These are phyloP conservation scores for Chiua sp. DNA, from an alignment of 1,284 basidiomycete species.

Conservation along the genomic window DNA sequence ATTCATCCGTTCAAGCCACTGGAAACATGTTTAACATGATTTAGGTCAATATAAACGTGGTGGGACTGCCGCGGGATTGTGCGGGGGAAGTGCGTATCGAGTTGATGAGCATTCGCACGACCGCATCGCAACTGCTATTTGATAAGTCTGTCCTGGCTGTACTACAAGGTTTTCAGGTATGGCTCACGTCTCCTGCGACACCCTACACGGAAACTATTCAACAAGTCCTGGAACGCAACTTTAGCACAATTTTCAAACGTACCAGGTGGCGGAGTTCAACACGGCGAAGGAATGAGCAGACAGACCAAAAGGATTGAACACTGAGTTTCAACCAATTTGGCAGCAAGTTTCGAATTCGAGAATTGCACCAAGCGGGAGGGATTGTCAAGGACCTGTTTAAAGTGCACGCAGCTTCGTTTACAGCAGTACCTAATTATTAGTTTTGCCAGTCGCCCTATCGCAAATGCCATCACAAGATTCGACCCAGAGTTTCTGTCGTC, in stretches of 20 bases:
- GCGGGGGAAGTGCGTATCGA: too few species aligned
- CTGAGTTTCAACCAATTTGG: conserved; percentile 58
- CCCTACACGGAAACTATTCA: conserved; percentile 56
- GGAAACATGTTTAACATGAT: too few species aligned
- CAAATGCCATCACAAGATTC: too few species aligned
- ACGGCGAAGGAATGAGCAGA: conserved; percentile 66
- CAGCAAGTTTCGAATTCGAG: conserved; percentile 60
- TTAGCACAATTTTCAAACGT: conserved; percentile 70
- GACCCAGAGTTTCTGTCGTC: too few species aligned
- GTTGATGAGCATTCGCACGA: too few species aligned
- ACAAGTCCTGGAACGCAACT: conserved; percentile 59
- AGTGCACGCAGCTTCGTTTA: background rate
- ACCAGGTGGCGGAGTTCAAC: conserved; percentile 52
- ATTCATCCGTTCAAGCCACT: too few species aligned
- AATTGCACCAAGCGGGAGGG: conserved; percentile 29
- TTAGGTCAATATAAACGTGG: too few species aligned
- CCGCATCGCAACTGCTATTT: too few species aligned
- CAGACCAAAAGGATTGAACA: conserved; percentile 59
- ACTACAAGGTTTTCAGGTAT: conserved; percentile 63
- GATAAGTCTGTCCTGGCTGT: too few species aligned
- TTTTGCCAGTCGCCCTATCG: too few species aligned
- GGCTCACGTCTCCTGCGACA: conserved; percentile 51
- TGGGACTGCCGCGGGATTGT: too few species aligned
- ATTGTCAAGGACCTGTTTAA: conserved; percentile 17
- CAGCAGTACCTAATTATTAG: background rate